A percentile compares a stretch with the other conserved stretches of the same genome.
phyloP scores from a whole-genome alignment of 176 grass and related monocot genomes.

The Oryza longistaminata region DNA sequence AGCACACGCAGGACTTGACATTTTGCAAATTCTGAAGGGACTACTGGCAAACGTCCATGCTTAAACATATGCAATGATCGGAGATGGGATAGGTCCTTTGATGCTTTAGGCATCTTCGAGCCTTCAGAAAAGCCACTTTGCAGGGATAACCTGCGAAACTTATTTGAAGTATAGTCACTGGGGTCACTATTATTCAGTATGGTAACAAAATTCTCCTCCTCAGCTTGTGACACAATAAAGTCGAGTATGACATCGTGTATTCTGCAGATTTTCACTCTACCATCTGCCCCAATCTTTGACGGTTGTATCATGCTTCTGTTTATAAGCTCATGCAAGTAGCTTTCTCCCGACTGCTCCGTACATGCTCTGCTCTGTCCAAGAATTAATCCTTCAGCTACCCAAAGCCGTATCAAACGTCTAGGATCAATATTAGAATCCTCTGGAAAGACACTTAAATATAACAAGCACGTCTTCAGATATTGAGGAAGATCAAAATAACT shows the following conservation, averaged over 20 bases:
- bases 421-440: conserved; percentile 12
- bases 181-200: too few relatives aligned
- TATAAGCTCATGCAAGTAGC: conserved; percentile 18
- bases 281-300: background rate
- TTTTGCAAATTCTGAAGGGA: background rate
- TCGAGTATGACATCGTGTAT: too few relatives aligned
- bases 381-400: conserved; percentile 30
- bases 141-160: background rate
- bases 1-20: conserved; percentile 1
- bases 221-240: too few relatives aligned
- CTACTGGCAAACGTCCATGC: too few relatives aligned
- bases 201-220: too few relatives aligned
- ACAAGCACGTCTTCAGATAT: conserved; percentile 19
- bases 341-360: background rate
- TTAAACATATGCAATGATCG: conserved; percentile 22
- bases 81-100: background rate
- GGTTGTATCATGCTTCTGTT: conserved; percentile 31
- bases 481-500: conserved; percentile 36
- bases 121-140: background rate
- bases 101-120: background rate
- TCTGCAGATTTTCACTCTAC: background rate
- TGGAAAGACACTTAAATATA: conserved; percentile 32
- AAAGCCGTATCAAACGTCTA: background rate
- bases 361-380: background rate
- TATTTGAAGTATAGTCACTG: too few relatives aligned